Conservation (phyloP, 257 asterid species). For the Scutellaria minor region DNA sequence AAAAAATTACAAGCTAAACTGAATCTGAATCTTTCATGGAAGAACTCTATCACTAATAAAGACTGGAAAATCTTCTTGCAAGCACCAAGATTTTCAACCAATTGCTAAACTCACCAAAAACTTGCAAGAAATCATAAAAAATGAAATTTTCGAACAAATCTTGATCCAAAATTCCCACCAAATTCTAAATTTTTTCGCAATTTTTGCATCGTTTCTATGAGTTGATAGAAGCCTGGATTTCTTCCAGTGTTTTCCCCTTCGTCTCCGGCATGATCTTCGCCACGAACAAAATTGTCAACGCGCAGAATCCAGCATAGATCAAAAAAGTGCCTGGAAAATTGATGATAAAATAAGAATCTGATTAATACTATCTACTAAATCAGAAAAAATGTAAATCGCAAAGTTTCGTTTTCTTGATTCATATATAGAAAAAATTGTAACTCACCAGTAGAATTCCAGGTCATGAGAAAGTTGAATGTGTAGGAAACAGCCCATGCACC, state of each 20-base stretch:
- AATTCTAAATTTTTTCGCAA: not conserved
- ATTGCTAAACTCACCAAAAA: too few relatives aligned
- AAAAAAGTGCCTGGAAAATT: conserved; percentile 60
- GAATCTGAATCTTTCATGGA: not conserved
- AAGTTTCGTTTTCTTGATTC: not conserved
- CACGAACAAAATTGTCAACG: conserved; percentile 61
- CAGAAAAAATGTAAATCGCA: not conserved
- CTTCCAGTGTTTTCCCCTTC: conserved; percentile 83
- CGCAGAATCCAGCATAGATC: conserved; percentile 56
- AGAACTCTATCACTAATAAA: not conserved
- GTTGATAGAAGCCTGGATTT: conserved; percentile 71
- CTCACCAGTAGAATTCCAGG: conserved; percentile 72
- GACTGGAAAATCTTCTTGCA: not conserved
- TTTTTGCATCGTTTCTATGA: conserved; percentile 29
- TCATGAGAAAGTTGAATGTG: conserved; percentile 82
- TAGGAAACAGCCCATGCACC: conserved; percentile 90
- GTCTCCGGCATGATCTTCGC: conserved; percentile 83
- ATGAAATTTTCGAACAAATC: too few relatives aligned
- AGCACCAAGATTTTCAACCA: not conserved
- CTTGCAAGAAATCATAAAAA: too few relatives aligned
- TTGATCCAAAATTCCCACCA: too few relatives aligned
- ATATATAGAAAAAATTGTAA: not conserved
- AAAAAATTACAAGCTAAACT: not conserved
- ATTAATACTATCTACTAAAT: conserved; percentile 1
- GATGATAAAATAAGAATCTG: not conserved